Evolutionary conservation across 352 stramenopile species (phyloP).

Genomic region (Pseudoperonospora humuli): DNA sequence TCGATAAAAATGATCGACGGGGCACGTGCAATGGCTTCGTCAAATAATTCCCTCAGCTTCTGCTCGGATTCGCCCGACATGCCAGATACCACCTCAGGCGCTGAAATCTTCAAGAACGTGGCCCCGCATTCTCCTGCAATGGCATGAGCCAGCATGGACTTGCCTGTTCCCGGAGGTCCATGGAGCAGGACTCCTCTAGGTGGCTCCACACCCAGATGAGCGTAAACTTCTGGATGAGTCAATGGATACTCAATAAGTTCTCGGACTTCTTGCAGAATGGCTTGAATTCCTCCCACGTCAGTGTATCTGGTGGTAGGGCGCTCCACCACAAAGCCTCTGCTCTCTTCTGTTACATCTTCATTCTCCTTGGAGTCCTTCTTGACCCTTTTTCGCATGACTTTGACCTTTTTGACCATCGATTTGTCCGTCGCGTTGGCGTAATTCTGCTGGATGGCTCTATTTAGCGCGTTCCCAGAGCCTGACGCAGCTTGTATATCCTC

Average conservation of each 20-base stretch:
- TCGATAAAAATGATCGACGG: slow-evolving; percentile 98
- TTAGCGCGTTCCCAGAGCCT: slow-evolving; percentile 49
- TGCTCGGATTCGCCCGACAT: slow-evolving; percentile 89
- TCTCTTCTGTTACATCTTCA: slow-evolving; percentile 6
- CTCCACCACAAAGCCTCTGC: slow-evolving; percentile 60
- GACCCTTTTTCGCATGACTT: slow-evolving; percentile 39
- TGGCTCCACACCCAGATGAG: slow-evolving; percentile 88
- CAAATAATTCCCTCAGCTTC: slow-evolving; percentile 89
- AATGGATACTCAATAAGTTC: slow-evolving; percentile 95
- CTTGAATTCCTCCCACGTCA: slow-evolving; percentile 86
- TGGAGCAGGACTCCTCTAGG: slow-evolving; percentile 89
- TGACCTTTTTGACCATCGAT: slow-evolving; percentile 61
- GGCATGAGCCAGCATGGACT: slow-evolving; percentile 90
- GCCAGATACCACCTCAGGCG: slow-evolving; percentile 90
- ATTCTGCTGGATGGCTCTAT: slow-evolving; percentile 68
- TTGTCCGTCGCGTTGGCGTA: slow-evolving; percentile 41
- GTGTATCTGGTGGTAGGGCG: slow-evolving; percentile 73
- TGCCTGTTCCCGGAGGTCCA: slow-evolving; percentile 89
- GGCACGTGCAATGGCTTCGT: slow-evolving; percentile 91
- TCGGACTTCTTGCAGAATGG: slow-evolving; percentile 82
- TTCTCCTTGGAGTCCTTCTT: slow-evolving; percentile 12
- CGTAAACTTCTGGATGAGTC: slow-evolving; percentile 90
- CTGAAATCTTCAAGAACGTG: slow-evolving; percentile 82
- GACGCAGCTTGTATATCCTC: slow-evolving; percentile 34
- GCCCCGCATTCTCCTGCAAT: slow-evolving; percentile 90